Conservation (phyloP, 441 rosid species). For the Lepidium campestre region DNA sequence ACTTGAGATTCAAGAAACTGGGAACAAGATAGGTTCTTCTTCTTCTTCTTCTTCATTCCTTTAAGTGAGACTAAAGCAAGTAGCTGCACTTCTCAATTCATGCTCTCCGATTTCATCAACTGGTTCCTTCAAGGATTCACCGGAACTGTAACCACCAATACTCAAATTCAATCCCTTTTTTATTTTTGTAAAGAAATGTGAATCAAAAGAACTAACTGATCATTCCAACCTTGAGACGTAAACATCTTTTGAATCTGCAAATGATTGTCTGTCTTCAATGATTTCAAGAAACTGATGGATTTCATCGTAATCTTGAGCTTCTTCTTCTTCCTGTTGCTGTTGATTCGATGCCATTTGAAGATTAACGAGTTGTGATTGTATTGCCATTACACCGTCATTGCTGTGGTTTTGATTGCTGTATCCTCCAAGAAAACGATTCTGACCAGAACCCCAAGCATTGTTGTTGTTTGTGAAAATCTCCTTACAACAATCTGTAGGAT, state of each 20-base stretch:
- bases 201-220: not conserved
- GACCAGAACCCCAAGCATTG: conserved; percentile 10
- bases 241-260: conserved; percentile 55
- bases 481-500: conserved; percentile 46
- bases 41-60: not conserved
- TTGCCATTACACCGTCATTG: conserved; percentile 28
- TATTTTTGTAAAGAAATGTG: not conserved
- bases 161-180: not conserved
- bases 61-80: conserved; percentile 69
- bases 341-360: conserved; percentile 41
- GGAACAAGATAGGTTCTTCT: not conserved
- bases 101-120: conserved; percentile 54
- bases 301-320: conserved; percentile 55
- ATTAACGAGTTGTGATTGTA: conserved; percentile 51
- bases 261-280: conserved; percentile 77
- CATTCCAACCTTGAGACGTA: conserved; percentile 54
- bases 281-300: conserved; percentile 69
- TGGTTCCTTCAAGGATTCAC: conserved; percentile 54
- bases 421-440: conserved; percentile 26
- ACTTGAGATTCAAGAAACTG: not conserved
- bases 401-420: conserved; percentile 34
- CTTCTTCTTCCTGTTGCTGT: conserved; percentile 37
- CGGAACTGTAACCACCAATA: conserved; percentile 44
- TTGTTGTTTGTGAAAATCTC: not conserved
- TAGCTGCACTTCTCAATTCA: conserved; percentile 81